These are phyloP conservation scores for Thymus quinquecostatus DNA, from an alignment of 257 asterid species.

Conservation along the genomic window DNA sequence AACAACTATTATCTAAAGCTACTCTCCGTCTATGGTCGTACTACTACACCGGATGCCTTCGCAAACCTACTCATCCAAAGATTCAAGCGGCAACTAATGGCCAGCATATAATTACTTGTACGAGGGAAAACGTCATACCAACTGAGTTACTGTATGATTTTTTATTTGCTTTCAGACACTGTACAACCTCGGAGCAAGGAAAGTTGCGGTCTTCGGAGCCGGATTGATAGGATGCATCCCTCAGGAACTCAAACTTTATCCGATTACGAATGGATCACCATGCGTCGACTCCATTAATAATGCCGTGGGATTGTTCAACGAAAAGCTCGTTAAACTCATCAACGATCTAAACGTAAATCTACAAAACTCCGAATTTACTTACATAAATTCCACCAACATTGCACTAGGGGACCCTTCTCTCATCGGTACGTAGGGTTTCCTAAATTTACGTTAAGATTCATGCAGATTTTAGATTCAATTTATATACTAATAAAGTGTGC, in stretches of 20 bases:
- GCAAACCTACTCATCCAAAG: slow-evolving; percentile 39
- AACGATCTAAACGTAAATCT: slow-evolving; percentile 39
- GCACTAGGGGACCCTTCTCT: slow-evolving; percentile 31
- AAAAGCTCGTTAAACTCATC: slow-evolving; percentile 40
- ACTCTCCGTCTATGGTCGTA: slow-evolving; percentile 26
- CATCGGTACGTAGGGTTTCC: slow-evolving; percentile 28
- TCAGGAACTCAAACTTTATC: slow-evolving; percentile 18
- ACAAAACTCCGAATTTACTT: slow-evolving; percentile 42
- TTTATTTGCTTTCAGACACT: slow-evolving; percentile 32
- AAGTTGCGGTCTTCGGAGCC: slow-evolving; percentile 51
- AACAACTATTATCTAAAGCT: slow-evolving; percentile 46
- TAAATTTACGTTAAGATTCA: no score
- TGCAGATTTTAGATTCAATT: no score
- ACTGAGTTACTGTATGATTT: no score
- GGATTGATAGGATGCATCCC: slow-evolving; percentile 56
- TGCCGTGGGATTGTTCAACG: slow-evolving; percentile 39
- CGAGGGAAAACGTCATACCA: no score
- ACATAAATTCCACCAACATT: slow-evolving; percentile 49
- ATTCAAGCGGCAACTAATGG: slow-evolving; percentile 39
- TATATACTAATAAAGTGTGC: no score
- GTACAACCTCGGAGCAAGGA: slow-evolving; percentile 55
- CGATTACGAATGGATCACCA: slow-evolving; percentile 33
- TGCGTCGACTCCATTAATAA: slow-evolving; percentile 52
- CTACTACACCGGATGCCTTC: slow-evolving; percentile 39
- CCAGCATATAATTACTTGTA: background rate